These are phyloP conservation scores for Wilhelminamyces savonicus DNA, from an alignment of 805 yeast genomes.

Conservation along the genomic window DNA sequence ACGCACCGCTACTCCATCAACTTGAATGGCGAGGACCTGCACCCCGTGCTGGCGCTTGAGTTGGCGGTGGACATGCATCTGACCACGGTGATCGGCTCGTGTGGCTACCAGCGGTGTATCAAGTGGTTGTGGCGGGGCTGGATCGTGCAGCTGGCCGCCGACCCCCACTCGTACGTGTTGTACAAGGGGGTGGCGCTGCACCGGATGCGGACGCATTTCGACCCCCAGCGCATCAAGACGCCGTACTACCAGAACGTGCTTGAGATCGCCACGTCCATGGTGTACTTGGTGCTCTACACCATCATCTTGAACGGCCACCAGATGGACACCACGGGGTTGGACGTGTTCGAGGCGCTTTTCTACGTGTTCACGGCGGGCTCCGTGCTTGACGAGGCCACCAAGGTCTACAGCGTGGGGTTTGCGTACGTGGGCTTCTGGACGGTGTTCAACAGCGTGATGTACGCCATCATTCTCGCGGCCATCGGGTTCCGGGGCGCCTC, in stretches of 20 bases:
- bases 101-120: slow-evolving; percentile 81
- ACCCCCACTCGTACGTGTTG: slow-evolving; percentile 62
- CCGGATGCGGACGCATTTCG: slow-evolving; percentile 56
- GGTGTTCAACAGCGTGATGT: slow-evolving; percentile 69
- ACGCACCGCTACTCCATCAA: slow-evolving; percentile 69
- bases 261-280: slow-evolving; percentile 60
- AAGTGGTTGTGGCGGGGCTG: slow-evolving; percentile 93
- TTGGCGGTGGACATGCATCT: slow-evolving; percentile 83
- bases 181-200: slow-evolving; percentile 56
- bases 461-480: slow-evolving; percentile 46
- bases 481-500: slow-evolving; percentile 48
- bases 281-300: slow-evolving; percentile 59
- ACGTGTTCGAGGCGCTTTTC: slow-evolving; percentile 48
- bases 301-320: slow-evolving; percentile 56
- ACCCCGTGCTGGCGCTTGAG: slow-evolving; percentile 73
- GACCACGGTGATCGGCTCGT: slow-evolving; percentile 66
- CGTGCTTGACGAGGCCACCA: slow-evolving; percentile 59
- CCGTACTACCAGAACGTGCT: slow-evolving; percentile 75
- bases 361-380: slow-evolving; percentile 64
- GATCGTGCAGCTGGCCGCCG: slow-evolving; percentile 69
- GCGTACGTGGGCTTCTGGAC: slow-evolving; percentile 74
- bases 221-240: slow-evolving; percentile 78
- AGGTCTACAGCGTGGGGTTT: slow-evolving; percentile 71
- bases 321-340: slow-evolving; percentile 22
- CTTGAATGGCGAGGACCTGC: slow-evolving; percentile 53